Conservation (phyloP, 2,329 filamentous ascomycete genomes). For the Sphaerulina musiva region DNA sequence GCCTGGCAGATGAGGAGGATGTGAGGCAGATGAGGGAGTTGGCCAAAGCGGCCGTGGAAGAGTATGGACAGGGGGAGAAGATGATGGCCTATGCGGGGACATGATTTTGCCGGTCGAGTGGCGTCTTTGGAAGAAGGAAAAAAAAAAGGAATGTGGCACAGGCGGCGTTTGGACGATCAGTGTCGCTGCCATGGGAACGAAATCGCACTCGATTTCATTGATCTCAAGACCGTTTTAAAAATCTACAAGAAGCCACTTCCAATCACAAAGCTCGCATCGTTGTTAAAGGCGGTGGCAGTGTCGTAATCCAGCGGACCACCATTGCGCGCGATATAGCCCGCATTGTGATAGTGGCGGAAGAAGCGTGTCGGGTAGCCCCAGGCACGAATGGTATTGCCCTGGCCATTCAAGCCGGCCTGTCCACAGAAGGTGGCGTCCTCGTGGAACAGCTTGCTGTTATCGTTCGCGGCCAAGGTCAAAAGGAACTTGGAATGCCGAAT, state of each 20-base stretch:
- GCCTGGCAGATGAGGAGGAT: conserved; percentile 23
- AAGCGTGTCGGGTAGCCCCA: conserved; percentile 58
- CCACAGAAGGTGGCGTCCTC: conserved; percentile 61
- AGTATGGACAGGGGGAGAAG: conserved; percentile 12
- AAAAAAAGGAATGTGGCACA: no score
- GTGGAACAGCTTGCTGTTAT: conserved; percentile 50
- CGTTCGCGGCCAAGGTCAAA: conserved; percentile 46
- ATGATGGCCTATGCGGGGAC: conserved; percentile 9
- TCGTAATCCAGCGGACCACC: conserved; percentile 54
- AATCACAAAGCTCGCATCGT: conserved; percentile 51
- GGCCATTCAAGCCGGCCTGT: conserved; percentile 46
- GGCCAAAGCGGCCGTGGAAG: conserved; percentile 21
- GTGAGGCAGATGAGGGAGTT: conserved; percentile 27
- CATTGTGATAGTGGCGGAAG: conserved; percentile 49
- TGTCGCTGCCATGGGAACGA: no score
- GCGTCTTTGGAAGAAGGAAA: no score
- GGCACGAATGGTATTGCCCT: conserved; percentile 48
- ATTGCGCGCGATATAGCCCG: conserved; percentile 47
- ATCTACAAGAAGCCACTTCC: conserved; percentile 44
- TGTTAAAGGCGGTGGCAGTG: conserved; percentile 43
- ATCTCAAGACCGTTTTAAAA: no score
- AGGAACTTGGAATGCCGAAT: conserved; percentile 52
- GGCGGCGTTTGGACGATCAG: no score
- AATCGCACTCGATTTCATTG: no score
- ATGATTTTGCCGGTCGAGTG: not conserved